Evolutionary conservation across 352 stramenopile species (phyloP).

Genomic region (Globisporangium splendens): DNA sequence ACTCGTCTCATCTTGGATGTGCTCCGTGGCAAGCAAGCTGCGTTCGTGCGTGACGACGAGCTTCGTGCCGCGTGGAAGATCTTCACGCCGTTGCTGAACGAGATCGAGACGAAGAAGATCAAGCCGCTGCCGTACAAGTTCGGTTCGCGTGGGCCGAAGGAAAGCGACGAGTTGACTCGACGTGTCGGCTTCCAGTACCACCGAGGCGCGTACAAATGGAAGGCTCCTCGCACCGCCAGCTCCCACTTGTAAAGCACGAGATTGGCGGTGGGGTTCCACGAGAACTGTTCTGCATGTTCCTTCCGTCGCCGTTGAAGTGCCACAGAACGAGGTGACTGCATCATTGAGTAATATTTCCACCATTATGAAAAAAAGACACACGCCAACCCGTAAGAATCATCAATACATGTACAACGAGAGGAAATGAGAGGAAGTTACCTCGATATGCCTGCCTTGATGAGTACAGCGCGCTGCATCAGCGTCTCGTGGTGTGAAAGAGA

Average conservation of each 20-base stretch:
- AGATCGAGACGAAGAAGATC: conserved; percentile 92
- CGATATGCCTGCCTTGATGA: too few relatives aligned
- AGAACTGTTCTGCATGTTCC: too few relatives aligned
- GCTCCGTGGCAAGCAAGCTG: conserved; percentile 91
- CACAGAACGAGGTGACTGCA: too few relatives aligned
- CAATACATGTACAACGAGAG: too few relatives aligned
- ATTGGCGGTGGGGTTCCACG: too few relatives aligned
- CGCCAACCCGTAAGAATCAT: too few relatives aligned
- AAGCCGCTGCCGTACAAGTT: conserved; percentile 91
- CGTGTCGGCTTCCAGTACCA: conserved; percentile 79
- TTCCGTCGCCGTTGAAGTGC: too few relatives aligned
- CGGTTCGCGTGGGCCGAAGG: conserved; percentile 90
- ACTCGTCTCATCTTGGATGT: conserved; percentile 97
- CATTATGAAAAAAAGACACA: too few relatives aligned
- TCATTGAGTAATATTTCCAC: too few relatives aligned
- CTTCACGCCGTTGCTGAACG: conserved; percentile 97
- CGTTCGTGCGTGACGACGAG: conserved; percentile 98
- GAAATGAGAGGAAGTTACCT: too few relatives aligned
- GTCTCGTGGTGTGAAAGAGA: too few relatives aligned
- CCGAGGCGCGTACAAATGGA: conserved; percentile 71
- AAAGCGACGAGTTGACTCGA: conserved; percentile 81
- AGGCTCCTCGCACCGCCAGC: conserved; percentile 38
- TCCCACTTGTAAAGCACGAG: conserved; percentile 38
- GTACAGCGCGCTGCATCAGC: too few relatives aligned
- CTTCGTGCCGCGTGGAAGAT: conserved; percentile 96